A percentile compares a stretch with the other conserved stretches of the same genome.
phyloP scores from a whole-genome alignment of 2,329 filamentous ascomycete species.

The Achaetomium macrosporum region DNA sequence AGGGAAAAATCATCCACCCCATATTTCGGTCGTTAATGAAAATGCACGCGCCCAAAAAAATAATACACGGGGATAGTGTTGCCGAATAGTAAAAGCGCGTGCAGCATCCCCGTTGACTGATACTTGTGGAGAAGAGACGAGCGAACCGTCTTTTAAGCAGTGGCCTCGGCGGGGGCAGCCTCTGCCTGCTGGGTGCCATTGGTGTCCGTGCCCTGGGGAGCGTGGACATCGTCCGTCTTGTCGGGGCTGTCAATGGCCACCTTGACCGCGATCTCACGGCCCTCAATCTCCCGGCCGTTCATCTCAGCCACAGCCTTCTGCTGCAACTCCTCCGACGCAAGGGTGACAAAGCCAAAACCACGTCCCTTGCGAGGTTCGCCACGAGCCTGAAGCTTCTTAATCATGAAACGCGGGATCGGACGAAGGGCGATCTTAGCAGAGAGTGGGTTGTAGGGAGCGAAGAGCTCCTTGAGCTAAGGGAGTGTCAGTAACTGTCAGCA shows the following conservation, averaged over 20 bases:
- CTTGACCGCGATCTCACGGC: constrained; percentile 99
- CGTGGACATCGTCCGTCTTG: constrained; percentile 82
- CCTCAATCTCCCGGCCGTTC: constrained; percentile 99
- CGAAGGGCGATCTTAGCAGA: constrained; percentile 98
- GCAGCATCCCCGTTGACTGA: constrained; percentile 20
- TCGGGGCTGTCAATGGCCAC: constrained; percentile 98
- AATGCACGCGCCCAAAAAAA: constrained; percentile 31
- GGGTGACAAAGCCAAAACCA: constrained; percentile 96
- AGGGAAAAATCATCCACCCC: constrained; percentile 21
- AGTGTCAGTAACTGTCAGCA: constrained; percentile 20
- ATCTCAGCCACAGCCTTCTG: constrained; percentile 96
- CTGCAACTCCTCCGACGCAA: constrained; percentile 91
- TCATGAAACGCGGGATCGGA: constrained; percentile 98
- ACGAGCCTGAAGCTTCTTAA: constrained; percentile 98
- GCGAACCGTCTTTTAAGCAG: constrained; percentile 21
- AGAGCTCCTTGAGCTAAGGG: constrained; percentile 89
- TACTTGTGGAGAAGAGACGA: too few species aligned
- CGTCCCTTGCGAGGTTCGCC: constrained; percentile 98
- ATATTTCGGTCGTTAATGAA: constrained; percentile 31
- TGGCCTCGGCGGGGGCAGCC: constrained; percentile 22
- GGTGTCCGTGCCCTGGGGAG: constrained; percentile 35
- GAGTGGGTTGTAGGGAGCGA: constrained; percentile 82
- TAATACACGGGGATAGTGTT: constrained; percentile 25
- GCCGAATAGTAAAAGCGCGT: constrained; percentile 24
- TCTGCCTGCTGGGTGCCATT: constrained; percentile 33